These are phyloP conservation scores for Backusella circina DNA, from an alignment of 192 early-diverging fungal genomes.

Conservation along the genomic window DNA sequence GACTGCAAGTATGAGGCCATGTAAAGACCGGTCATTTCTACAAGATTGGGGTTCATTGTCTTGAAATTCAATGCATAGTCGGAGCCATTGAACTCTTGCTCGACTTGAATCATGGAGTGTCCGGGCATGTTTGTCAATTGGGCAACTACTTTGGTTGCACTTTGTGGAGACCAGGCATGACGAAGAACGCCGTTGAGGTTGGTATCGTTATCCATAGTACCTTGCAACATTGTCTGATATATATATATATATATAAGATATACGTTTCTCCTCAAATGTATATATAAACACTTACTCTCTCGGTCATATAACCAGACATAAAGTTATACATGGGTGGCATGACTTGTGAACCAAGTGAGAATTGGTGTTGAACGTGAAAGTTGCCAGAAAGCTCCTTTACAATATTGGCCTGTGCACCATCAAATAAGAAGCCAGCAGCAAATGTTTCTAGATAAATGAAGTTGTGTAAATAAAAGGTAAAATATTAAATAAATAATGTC, in stretches of 20 bases:
- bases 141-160: conserved; percentile 63
- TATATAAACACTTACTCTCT: conserved; percentile 69
- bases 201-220: conserved; percentile 91
- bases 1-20: conserved; percentile 90
- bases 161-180: conserved; percentile 71
- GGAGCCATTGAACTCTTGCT: conserved; percentile 90
- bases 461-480: background rate
- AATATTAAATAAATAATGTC: conserved; percentile 21
- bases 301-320: conserved; percentile 78
- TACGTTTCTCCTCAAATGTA: no score
- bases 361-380: conserved; percentile 94
- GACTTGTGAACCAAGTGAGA: conserved; percentile 79
- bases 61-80: conserved; percentile 91
- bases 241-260: no score
- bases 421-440: conserved; percentile 84
- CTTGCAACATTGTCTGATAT: conserved; percentile 83
- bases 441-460: conserved; percentile 55
- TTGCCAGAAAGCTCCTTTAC: conserved; percentile 87
- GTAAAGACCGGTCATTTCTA: conserved; percentile 89
- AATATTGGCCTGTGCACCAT: conserved; percentile 93
- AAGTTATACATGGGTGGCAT: conserved; percentile 91
- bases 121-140: conserved; percentile 67
- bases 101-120: conserved; percentile 89
- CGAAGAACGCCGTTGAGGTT: conserved; percentile 68
- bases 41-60: conserved; percentile 91